Conservation (phyloP, 495 filamentous ascomycete genomes). For the Neurospora terricola region DNA sequence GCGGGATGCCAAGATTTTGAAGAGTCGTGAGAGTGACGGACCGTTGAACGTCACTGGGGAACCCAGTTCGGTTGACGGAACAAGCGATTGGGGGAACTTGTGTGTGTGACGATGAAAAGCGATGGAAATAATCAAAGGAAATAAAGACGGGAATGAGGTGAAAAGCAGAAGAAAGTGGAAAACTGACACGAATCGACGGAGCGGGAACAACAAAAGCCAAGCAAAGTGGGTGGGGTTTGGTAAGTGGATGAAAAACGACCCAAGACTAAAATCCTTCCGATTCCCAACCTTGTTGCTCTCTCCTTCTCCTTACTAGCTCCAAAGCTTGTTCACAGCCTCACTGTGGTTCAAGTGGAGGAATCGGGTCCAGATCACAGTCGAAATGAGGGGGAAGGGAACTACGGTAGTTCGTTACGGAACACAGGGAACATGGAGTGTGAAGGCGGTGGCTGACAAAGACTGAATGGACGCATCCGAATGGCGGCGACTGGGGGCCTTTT, state of each 20-base stretch:
- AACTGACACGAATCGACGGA: not conserved
- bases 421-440: not conserved
- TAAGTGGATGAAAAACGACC: not conserved
- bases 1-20: not conserved
- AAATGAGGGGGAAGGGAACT: not conserved
- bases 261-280: not conserved
- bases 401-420: not conserved
- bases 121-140: not conserved
- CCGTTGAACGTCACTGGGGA: not conserved
- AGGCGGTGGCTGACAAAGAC: not conserved
- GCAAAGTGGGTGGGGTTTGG: not conserved
- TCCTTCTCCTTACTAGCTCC: not conserved
- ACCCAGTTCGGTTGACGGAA: not conserved
- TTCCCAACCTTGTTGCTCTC: not conserved
- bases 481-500: not conserved
- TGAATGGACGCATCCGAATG: not conserved
- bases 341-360: not conserved
- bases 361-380: not conserved
- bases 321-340: not conserved
- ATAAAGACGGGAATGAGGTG: conserved; percentile 1
- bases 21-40: not conserved
- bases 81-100: not conserved
- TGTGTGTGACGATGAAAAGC: not conserved
- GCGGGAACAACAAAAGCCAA: not conserved
- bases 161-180: not conserved